A percentile compares a stretch with the other conserved stretches of the same genome.
phyloP scores from a whole-genome alignment of 768 basidiomycete species.

The Hygrophoropsis aurantiaca region DNA sequence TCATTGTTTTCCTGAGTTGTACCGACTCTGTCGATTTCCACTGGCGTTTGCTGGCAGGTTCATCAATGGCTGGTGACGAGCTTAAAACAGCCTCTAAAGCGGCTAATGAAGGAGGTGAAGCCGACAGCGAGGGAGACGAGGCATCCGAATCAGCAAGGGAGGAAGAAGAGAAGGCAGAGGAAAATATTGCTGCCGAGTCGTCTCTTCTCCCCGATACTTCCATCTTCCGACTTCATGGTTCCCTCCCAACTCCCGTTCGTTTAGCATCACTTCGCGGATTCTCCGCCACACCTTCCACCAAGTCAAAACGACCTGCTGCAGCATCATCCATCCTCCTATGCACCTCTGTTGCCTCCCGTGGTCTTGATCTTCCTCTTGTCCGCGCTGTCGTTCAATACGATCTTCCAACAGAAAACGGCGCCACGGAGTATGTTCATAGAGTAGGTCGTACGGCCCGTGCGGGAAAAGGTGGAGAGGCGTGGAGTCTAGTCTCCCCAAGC shows the following conservation, averaged over 20 bases:
- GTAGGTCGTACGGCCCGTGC: slow-evolving; percentile 97
- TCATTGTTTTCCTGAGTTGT: slow-evolving; percentile 95
- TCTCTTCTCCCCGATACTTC: slow-evolving; percentile 78
- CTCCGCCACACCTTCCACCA: slow-evolving; percentile 43
- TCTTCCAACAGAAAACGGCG: slow-evolving; percentile 94
- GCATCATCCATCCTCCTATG: slow-evolving; percentile 80
- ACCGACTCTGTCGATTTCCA: slow-evolving; percentile 99
- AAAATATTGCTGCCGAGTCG: slow-evolving; percentile 58
- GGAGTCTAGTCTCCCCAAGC: slow-evolving; percentile 86
- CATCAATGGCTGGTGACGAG: slow-evolving; percentile 56
- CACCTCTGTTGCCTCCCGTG: slow-evolving; percentile 98
- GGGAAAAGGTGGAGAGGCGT: slow-evolving; percentile 93
- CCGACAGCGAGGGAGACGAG: slow-evolving; percentile 21
- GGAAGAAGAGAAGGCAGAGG: slow-evolving; percentile 26
- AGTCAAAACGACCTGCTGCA: slow-evolving; percentile 26
- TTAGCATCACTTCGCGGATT: slow-evolving; percentile 83
- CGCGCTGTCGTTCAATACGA: slow-evolving; percentile 95
- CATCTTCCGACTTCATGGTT: slow-evolving; percentile 91
- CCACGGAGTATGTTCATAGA: slow-evolving; percentile 94
- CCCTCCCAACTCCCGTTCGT: slow-evolving; percentile 78
- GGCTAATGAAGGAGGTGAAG: slow-evolving; percentile 23
- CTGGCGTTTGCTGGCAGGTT: slow-evolving; percentile 78
- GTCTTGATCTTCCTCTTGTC: slow-evolving; percentile 92
- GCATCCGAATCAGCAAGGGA: slow-evolving; percentile 16
- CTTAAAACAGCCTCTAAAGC: slow-evolving; percentile 15